A percentile compares a stretch with the other conserved stretches of the same genome.
These are phyloP conservation scores for Coccomyxa sp. DNA, from an alignment of 139 green algal species.

Conservation along the genomic window DNA sequence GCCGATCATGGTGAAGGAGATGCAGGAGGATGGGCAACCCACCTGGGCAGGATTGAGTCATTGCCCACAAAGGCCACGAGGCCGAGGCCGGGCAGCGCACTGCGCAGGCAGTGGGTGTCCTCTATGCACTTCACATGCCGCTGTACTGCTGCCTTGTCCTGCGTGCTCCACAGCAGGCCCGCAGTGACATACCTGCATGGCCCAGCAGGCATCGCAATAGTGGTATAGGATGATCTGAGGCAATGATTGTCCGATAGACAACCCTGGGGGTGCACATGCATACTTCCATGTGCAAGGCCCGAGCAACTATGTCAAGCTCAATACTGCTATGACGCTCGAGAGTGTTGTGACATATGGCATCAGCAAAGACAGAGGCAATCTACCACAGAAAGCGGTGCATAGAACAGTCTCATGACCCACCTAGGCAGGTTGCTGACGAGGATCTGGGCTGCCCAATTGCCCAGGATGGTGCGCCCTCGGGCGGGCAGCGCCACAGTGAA, in stretches of 20 bases:
- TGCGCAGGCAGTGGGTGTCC: conserved; percentile 45
- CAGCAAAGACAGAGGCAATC: too few relatives aligned
- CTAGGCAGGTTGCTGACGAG: conserved; percentile 43
- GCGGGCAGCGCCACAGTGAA: conserved; percentile 70
- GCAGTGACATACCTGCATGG: conserved; percentile 36
- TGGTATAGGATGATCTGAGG: not conserved
- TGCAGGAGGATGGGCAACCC: too few relatives aligned
- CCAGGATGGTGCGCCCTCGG: conserved; percentile 53
- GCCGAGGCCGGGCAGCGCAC: conserved; percentile 26
- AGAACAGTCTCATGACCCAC: conserved; percentile 12
- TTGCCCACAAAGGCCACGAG: conserved; percentile 67
- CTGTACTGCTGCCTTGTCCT: conserved; percentile 27
- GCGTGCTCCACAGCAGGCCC: conserved; percentile 28
- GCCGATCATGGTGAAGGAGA: too few relatives aligned
- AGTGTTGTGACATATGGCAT: too few relatives aligned
- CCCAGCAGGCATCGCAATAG: not conserved
- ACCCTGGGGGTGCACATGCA: not conserved
- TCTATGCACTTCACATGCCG: conserved; percentile 51
- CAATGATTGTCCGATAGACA: too few relatives aligned
- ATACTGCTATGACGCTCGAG: not conserved
- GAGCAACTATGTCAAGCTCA: not conserved
- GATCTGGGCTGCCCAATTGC: conserved; percentile 42
- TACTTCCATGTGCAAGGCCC: not conserved
- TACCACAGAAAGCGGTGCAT: not conserved
- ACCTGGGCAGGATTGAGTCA: conserved; percentile 56